Conservation (phyloP, 768 basidiomycete species). For the Russula vinacea region DNA sequence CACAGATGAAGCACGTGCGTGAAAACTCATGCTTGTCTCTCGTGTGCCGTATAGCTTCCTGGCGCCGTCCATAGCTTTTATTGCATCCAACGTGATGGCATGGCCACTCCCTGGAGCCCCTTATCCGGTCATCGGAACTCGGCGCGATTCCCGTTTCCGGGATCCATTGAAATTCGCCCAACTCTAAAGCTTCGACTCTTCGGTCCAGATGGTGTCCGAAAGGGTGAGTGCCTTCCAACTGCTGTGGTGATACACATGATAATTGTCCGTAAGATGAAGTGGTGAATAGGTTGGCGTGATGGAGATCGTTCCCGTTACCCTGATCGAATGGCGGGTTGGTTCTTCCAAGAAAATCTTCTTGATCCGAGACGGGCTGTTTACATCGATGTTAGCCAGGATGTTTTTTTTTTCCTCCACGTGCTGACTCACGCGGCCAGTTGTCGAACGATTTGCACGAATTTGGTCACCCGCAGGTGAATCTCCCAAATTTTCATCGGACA, state of each 20-base stretch:
- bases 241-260: not conserved
- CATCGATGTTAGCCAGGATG: not conserved
- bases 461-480: not conserved
- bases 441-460: too few relatives aligned
- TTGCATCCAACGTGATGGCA: not conserved
- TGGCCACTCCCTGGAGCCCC: not conserved
- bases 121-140: not conserved
- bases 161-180: not conserved
- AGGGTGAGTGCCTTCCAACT: not conserved
- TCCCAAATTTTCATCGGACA: not conserved
- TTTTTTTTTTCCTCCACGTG: too few relatives aligned
- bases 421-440: not conserved
- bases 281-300: not conserved
- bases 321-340: not conserved
- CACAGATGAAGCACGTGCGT: conserved; percentile 8
- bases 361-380: not conserved
- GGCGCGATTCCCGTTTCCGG: not conserved
- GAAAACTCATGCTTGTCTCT: not conserved
- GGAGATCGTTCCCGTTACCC: not conserved
- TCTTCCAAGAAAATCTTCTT: not conserved
- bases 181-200: not conserved
- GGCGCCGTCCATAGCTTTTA: conserved; percentile 3
- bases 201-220: not conserved
- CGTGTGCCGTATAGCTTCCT: conserved; percentile 3
- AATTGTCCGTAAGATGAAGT: not conserved